A percentile compares a stretch with the other conserved stretches of the same genome.
These are phyloP conservation scores for Prasinococcaceae sp. DNA, from an alignment of 139 green algal genomes.

Conservation along the genomic window DNA sequence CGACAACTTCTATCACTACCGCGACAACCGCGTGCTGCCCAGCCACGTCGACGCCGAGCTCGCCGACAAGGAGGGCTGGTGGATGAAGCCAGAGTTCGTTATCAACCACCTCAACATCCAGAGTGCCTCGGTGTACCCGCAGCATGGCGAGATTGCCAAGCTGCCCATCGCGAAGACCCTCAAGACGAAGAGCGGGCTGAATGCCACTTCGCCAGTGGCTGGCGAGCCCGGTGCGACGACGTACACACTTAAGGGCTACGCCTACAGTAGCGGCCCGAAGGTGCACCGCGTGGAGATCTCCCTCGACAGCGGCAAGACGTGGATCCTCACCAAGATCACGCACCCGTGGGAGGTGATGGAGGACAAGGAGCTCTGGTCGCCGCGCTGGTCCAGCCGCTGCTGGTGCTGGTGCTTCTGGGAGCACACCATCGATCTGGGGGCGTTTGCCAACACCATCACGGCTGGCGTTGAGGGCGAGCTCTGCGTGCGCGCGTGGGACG, in stretches of 20 bases:
- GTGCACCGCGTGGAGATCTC: slow-evolving; percentile 86
- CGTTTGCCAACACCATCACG: no score
- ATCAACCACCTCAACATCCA: slow-evolving; percentile 99
- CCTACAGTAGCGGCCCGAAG: slow-evolving; percentile 59
- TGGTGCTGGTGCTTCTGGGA: slow-evolving; percentile 45
- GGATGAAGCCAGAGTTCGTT: slow-evolving; percentile 93
- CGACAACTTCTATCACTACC: slow-evolving; percentile 93
- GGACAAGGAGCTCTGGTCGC: slow-evolving; percentile 68
- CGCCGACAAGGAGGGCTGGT: slow-evolving; percentile 55
- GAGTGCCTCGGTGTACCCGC: slow-evolving; percentile 60
- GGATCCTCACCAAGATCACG: slow-evolving; percentile 56
- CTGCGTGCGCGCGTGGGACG: slow-evolving; percentile 45
- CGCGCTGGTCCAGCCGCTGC: no score
- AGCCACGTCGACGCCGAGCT: slow-evolving; percentile 72
- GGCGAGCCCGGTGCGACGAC: not conserved
- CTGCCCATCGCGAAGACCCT: slow-evolving; percentile 52
- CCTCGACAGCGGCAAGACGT: slow-evolving; percentile 67
- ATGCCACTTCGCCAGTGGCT: no score
- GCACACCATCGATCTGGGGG: not conserved
- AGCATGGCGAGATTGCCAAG: slow-evolving; percentile 80
- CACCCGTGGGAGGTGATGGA: slow-evolving; percentile 6
- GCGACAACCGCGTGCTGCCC: slow-evolving; percentile 94
- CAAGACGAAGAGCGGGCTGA: no score
- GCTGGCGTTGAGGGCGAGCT: no score
- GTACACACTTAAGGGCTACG: slow-evolving; percentile 31